A percentile compares a stretch with the other conserved stretches of the same genome.
Conservation (phyloP, 768 basidiomycete genomes). For the Tricholomella constricta region DNA sequence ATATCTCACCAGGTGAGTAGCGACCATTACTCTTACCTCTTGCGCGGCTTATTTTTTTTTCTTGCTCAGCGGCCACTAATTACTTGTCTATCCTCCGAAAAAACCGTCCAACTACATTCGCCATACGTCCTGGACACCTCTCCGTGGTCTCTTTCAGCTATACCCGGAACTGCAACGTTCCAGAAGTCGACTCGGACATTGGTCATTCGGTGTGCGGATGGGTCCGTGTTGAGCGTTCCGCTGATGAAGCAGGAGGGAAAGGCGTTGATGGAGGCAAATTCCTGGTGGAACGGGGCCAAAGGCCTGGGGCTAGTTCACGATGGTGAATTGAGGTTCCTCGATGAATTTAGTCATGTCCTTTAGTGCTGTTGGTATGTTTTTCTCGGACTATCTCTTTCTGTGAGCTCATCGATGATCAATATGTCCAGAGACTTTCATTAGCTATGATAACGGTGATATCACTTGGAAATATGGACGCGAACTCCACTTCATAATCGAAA, state of each 20-base stretch:
- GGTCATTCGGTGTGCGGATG: conserved; percentile 55
- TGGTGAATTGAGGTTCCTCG: conserved; percentile 18
- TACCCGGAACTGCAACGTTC: conserved; percentile 47
- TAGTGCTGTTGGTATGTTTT: background rate
- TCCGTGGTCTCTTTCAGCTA: conserved; percentile 12
- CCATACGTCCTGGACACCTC: conserved; percentile 23
- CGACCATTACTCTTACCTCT: background rate
- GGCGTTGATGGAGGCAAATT: conserved; percentile 52
- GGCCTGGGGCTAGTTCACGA: conserved; percentile 26
- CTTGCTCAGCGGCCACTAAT: conserved; percentile 33
- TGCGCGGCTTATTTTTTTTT: background rate
- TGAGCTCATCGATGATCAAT: no score
- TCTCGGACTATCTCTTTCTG: no score
- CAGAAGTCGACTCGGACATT: conserved; percentile 40
- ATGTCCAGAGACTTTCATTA: no score
- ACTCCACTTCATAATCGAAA: no score
- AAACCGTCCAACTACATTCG: conserved; percentile 43
- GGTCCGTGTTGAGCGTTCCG: conserved; percentile 53
- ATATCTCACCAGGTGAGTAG: conserved; percentile 65
- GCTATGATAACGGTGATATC: no score
- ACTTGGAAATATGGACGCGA: no score
- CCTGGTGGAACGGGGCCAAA: conserved; percentile 79
- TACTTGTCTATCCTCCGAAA: conserved; percentile 34
- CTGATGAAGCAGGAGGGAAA: conserved; percentile 65
- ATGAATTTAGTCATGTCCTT: conserved; percentile 12